A percentile compares a stretch with the other conserved stretches of the same genome.
These are phyloP conservation scores for Quercus variabilis DNA, from an alignment of 306 rosid species.

Conservation along the genomic window DNA sequence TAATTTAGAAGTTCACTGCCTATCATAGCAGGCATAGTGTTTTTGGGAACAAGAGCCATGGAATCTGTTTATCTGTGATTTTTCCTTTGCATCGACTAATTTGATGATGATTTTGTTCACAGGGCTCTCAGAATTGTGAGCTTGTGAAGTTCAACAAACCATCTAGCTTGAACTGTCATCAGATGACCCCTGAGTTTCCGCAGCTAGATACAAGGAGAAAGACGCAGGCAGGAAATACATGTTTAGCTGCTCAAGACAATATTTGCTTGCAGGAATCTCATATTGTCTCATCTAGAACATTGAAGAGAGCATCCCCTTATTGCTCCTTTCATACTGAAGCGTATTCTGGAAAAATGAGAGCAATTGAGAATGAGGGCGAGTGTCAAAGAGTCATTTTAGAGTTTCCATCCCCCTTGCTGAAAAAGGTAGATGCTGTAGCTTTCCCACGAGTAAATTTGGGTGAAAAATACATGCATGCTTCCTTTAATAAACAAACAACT, in stretches of 20 bases:
- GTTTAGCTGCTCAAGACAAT: constrained; percentile 29
- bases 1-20: not conserved
- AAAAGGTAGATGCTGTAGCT: constrained; percentile 77
- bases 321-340: constrained; percentile 30
- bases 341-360: constrained; percentile 53
- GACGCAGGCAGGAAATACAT: constrained; percentile 10
- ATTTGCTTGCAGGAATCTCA: constrained; percentile 39
- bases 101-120: constrained; percentile 12
- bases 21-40: not conserved
- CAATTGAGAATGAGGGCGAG: constrained; percentile 34
- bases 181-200: constrained; percentile 26
- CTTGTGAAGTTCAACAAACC: constrained; percentile 20
- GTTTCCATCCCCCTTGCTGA: constrained; percentile 26
- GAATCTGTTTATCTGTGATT: constrained; percentile 10
- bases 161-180: constrained; percentile 24
- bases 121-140: constrained; percentile 32
- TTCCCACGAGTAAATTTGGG: constrained; percentile 57
- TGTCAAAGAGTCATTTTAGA: constrained; percentile 19
- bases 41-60: not conserved
- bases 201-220: constrained; percentile 17
- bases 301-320: constrained; percentile 56
- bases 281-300: constrained; percentile 32
- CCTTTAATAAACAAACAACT: constrained; percentile 42
- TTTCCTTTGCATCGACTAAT: constrained; percentile 20
- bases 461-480: constrained; percentile 51